Base-by-base conservation (phyloP, 306 rosid species). In the Rubus idaeus region DNA sequence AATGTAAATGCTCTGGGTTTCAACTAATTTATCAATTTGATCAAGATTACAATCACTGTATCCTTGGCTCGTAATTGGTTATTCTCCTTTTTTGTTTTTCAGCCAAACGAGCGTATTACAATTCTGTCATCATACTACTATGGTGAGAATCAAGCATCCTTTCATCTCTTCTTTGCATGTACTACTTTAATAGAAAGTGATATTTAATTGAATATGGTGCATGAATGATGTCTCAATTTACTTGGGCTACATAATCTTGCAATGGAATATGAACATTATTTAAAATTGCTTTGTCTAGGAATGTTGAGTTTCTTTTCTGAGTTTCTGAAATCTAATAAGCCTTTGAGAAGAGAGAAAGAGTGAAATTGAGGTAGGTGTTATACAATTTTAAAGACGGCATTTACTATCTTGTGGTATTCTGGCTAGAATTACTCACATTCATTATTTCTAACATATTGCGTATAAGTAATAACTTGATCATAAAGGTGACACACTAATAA, bases 111-210 rank as follows among this genome's bases (percentile, higher is more conserved):
- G 47, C 96, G 93, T 73, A 90, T 94, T 78, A 84, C 97, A 35
- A 92, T 92, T 84, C 83, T 89, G 77, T 95, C 99, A 64, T 87
- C 97, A 0, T 92, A 92, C 78, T 92, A 92, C 84, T 95, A 92
- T 41, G 99, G 97, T 95, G 85, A 87, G 93, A 77, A 74, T 75
- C 82, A 52, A 71, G 50, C 64, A 79, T 50, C 52, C 42, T 37
- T 18, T 55, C 58, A 37, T 58, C 60, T 74, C 1, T 20, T 16
- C 62, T 44, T 66, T 62, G 3, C 41, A 23, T 47, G 35, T 30
- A 10, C 9, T 10, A 17, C 20, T 21, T 41, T 18, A 8, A 45
- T 61, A 26, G 62, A 18, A n/a, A 6, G 1, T 72, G 11, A 37
- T 41, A 61, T 50, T 10, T 11, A 37, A 50, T 4, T 53, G 55